Base-by-base conservation (phyloP, 2,329 filamentous ascomycete genomes). In the Fusarium decemcellulare region DNA sequence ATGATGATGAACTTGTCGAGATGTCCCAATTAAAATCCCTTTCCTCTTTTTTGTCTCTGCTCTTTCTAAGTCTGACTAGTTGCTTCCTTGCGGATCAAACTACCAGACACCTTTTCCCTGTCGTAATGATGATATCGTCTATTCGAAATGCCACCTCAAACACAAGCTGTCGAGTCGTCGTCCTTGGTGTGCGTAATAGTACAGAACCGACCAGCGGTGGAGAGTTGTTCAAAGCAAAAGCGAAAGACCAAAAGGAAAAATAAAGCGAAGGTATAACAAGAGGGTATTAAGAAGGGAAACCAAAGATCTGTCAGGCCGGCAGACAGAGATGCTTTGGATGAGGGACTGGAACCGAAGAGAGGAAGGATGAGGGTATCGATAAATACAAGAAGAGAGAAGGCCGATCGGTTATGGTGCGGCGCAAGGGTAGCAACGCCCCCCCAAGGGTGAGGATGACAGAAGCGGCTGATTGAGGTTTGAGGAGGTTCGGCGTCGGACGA, bases 1-100 rank as follows among this genome's bases (percentile, higher is more conserved):
- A 99, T 99, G 68, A 72, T 84, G 80, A 54, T 56, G 58, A 64
- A 55, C 40, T 61, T 57, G 54, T 61, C 54, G 34, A 29, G 27
- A 29, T 46, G 42, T 47, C 48, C 59, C 40, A 54, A 70, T 70
- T 67, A 71, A 57, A 40, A 46, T 57, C 40, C 29, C 32, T 55
- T 40, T 59, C 59, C 43, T 55, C 39, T 65, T 51, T 34, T 47
- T 66, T 66, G 47, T 55, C 44, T 30, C 23, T 39, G 50, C 23
- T 58, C 32, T 39, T 60, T 63, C 51, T 37, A 40, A 46, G 23
- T 42, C 23, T 37, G 53, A 32, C 34, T 10, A 30, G 11, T 50
- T 57, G 23, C 39, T 51, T 51, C 65, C 55, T 63, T 66, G 54
- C 43, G 56, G 56, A 53, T 44, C 12, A 42, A 36, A 40, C 32